A percentile compares a stretch with the other conserved stretches of the same genome.
These are phyloP conservation scores for Geotrichum siamense DNA, from an alignment of 1,139 yeast genomes.

Conservation along the genomic window DNA sequence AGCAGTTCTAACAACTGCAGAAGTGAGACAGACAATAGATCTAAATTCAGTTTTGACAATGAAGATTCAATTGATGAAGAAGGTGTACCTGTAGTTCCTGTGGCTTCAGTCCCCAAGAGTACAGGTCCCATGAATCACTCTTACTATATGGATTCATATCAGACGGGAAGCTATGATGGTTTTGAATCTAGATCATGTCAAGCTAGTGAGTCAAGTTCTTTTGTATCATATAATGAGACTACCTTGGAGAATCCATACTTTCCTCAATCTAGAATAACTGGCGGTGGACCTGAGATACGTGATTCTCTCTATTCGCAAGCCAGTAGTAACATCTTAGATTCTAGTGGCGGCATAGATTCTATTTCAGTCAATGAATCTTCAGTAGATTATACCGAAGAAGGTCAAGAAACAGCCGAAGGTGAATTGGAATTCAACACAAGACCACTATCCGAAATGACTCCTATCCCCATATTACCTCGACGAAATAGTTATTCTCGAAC, in stretches of 20 bases:
- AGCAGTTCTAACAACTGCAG: neutral
- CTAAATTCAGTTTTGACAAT: neutral
- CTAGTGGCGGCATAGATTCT: slow-evolving; percentile 12
- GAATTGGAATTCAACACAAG: neutral
- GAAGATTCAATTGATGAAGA: slow-evolving; percentile 1
- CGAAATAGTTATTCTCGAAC: slow-evolving; percentile 8
- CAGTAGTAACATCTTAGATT: slow-evolving; percentile 15
- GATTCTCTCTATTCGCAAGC: slow-evolving; percentile 10
- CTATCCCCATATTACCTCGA: slow-evolving; percentile 11
- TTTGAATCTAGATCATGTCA: neutral
- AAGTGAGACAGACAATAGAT: neutral
- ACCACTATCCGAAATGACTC: neutral
- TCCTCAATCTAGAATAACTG: slow-evolving; percentile 10
- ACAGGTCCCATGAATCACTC: too few relatives aligned
- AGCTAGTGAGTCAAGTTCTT: neutral
- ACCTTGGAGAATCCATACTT: slow-evolving; percentile 5
- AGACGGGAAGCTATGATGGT: too few relatives aligned
- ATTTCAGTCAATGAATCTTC: slow-evolving; percentile 3
- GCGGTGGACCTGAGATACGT: neutral
- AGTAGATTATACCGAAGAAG: neutral
- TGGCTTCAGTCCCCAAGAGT: neutral
- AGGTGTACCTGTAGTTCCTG: neutral
- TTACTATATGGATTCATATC: too few relatives aligned
- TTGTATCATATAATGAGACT: neutral
- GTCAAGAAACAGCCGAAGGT: neutral